Percentiles rank a stretch among this genome's conserved stretches.
Conservation (phyloP, 2,329 filamentous ascomycete species). For the Drechmeria coniospora region DNA sequence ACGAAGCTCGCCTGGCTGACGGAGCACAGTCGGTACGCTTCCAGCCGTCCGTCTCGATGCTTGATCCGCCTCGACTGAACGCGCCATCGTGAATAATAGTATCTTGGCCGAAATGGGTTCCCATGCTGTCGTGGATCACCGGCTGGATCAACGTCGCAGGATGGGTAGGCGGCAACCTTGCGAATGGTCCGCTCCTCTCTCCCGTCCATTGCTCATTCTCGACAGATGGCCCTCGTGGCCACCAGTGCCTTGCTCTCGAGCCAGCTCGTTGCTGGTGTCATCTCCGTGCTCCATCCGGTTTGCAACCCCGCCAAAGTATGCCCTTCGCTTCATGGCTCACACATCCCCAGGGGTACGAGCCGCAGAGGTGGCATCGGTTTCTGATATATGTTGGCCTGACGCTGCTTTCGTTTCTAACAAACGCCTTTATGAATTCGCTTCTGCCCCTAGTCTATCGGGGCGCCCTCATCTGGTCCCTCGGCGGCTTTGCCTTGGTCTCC, state of each 20-base stretch:
- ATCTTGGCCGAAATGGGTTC: conserved; percentile 10
- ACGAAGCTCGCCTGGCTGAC: no score
- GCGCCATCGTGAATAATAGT: no score
- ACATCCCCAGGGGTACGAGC: conserved; percentile 24
- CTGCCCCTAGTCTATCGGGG: conserved; percentile 38
- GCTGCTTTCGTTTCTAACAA: conserved; percentile 13
- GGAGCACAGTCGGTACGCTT: conserved; percentile 2
- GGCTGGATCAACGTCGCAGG: conserved; percentile 53
- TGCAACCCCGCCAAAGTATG: not conserved
- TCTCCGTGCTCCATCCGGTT: conserved; percentile 39
- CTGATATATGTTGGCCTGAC: conserved; percentile 26
- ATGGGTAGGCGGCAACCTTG: conserved; percentile 26
- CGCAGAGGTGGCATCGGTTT: conserved; percentile 54
- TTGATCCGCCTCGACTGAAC: no score
- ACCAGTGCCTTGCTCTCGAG: conserved; percentile 53
- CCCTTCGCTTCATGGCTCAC: not conserved
- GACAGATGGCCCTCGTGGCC: conserved; percentile 42
- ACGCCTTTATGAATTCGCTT: conserved; percentile 16
- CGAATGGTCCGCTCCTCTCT: no score
- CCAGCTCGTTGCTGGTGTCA: conserved; percentile 49
- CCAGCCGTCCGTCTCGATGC: no score
- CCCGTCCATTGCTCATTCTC: not conserved
- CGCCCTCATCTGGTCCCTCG: conserved; percentile 55
- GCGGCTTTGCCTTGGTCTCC: conserved; percentile 51
- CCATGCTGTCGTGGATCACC: conserved; percentile 16